Evolutionary conservation across 2,329 filamentous ascomycete genomes (phyloP).

Genomic region (Mycogone perniciosa): DNA sequence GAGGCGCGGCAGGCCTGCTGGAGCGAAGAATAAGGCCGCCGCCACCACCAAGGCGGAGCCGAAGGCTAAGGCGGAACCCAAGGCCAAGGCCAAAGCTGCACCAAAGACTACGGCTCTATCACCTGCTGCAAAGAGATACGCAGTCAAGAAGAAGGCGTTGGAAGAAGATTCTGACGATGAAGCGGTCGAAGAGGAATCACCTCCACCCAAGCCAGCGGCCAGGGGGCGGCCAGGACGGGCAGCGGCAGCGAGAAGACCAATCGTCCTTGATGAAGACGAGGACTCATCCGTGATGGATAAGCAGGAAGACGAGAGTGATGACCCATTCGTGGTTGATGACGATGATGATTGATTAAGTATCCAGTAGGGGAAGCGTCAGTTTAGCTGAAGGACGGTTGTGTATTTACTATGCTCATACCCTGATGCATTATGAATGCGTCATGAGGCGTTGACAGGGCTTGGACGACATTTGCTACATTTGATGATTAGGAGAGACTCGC

Average conservation of each 20-base stretch:
- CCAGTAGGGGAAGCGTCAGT: not conserved
- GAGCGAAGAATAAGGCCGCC: slow-evolving; percentile 41
- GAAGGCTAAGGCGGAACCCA: slow-evolving; percentile 38
- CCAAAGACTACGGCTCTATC: slow-evolving; percentile 49
- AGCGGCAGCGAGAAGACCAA: slow-evolving; percentile 32
- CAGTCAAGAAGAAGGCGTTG: slow-evolving; percentile 41
- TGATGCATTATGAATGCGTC: not conserved
- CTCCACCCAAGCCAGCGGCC: slow-evolving; percentile 34
- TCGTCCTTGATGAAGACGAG: slow-evolving; percentile 32
- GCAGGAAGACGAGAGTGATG: slow-evolving; percentile 36
- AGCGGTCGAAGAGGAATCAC: slow-evolving; percentile 32
- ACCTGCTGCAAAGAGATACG: slow-evolving; percentile 63
- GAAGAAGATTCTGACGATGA: slow-evolving; percentile 36
- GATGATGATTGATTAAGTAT: slow-evolving; percentile 26
- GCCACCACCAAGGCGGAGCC: slow-evolving; percentile 33
- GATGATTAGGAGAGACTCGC: not conserved
- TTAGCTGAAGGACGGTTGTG: not conserved
- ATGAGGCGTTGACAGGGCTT: slow-evolving; percentile 3
- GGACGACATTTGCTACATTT: slow-evolving; percentile 3
- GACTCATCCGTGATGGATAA: slow-evolving; percentile 28
- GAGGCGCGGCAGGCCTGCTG: slow-evolving; percentile 50
- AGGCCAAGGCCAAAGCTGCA: slow-evolving; percentile 30
- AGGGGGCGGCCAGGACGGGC: slow-evolving; percentile 39
- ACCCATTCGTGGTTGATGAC: slow-evolving; percentile 43
- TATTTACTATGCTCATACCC: not conserved